Conservation (phyloP, 2,329 filamentous ascomycete species). For the Claviceps sp. region DNA sequence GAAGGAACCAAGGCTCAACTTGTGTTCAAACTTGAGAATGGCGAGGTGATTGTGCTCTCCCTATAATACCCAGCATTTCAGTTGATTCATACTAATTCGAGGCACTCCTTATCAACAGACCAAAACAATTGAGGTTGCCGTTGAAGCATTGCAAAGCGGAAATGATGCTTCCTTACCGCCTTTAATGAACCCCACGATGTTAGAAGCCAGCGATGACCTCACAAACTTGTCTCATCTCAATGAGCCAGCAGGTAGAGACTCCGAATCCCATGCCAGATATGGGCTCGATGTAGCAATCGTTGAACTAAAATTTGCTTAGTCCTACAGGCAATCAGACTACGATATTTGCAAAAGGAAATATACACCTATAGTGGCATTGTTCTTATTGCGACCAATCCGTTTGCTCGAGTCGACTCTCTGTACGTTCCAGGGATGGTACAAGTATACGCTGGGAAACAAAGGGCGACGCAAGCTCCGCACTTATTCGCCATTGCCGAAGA, state of each 20-base stretch:
- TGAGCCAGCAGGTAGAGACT: conserved; percentile 72
- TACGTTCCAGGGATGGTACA: conserved; percentile 99
- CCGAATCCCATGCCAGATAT: not conserved
- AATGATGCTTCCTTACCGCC: conserved; percentile 72
- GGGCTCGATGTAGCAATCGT: not conserved
- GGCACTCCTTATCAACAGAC: conserved; percentile 34
- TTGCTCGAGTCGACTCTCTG: conserved; percentile 91
- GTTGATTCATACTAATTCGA: not conserved
- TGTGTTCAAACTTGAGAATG: conserved; percentile 81
- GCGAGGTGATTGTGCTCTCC: conserved; percentile 51
- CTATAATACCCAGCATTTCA: not conserved
- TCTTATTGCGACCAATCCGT: conserved; percentile 95
- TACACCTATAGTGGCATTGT: conserved; percentile 99
- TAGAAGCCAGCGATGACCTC: conserved; percentile 95
- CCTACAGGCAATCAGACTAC: conserved; percentile 89
- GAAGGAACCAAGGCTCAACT: conserved; percentile 79
- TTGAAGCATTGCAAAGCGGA: conserved; percentile 62
- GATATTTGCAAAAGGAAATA: conserved; percentile 97
- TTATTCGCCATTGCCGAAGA: conserved; percentile 98
- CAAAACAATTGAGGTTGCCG: conserved; percentile 66
- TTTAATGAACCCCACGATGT: conserved; percentile 94
- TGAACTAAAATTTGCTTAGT: conserved; percentile 39
- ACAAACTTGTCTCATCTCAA: conserved; percentile 97
- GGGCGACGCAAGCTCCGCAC: conserved; percentile 93
- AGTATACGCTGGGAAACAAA: conserved; percentile 92